These are phyloP conservation scores for Carex scoparia DNA, from an alignment of 176 grass and related monocot genomes.

Conservation along the genomic window DNA sequence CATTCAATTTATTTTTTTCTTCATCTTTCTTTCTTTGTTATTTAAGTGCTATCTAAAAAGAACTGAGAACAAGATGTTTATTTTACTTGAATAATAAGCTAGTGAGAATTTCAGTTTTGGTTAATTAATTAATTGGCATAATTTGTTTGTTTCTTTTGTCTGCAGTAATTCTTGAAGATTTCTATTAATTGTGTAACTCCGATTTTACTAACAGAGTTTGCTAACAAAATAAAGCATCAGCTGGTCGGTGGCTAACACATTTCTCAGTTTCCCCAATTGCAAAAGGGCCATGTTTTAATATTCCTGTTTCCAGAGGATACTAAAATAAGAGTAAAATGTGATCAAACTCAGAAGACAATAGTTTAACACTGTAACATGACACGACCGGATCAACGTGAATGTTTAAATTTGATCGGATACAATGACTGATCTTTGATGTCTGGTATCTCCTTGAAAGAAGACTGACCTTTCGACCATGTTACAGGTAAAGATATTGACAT, in stretches of 20 bases:
- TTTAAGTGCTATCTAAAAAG: slow-evolving; percentile 19
- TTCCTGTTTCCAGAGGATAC: neutral
- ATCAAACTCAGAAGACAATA: neutral
- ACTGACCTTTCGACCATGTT: neutral
- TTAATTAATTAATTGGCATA: slow-evolving; percentile 1
- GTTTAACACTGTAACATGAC: neutral
- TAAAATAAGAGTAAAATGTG: neutral
- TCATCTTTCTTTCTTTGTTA: neutral
- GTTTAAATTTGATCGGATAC: neutral
- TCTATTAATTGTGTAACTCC: too few relatives aligned
- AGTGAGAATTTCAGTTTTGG: slow-evolving; percentile 20
- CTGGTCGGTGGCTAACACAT: neutral
- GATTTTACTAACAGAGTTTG: neutral
- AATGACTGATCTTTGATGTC: neutral
- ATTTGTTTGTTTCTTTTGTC: neutral
- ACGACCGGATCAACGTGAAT: neutral
- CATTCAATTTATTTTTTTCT: slow-evolving; percentile 48
- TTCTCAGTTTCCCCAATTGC: neutral
- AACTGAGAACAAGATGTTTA: slow-evolving; percentile 14
- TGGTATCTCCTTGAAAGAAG: neutral
- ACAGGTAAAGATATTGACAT: neutral
- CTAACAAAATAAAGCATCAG: neutral
- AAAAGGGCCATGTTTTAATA: neutral
- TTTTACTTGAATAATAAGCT: slow-evolving; percentile 30
- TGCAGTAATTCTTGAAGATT: slow-evolving; percentile 7